Evolutionary conservation across 257 asterid genomes (phyloP).

Genomic region (Solanum neorickii): DNA sequence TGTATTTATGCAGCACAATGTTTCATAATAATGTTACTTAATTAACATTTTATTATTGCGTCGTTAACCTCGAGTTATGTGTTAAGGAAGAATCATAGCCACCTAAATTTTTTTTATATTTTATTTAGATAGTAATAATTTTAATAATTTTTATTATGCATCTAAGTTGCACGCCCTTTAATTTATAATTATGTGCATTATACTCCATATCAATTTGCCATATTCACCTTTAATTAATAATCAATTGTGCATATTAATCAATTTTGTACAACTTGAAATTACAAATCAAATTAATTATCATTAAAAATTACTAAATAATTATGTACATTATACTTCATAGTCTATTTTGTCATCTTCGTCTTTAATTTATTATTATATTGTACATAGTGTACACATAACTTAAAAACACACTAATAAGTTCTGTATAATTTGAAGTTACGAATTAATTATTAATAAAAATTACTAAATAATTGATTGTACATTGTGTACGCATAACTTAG

Average conservation of each 20-base stretch:
- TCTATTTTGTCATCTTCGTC: neutral
- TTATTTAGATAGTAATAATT: neutral
- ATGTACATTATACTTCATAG: neutral
- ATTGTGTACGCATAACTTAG: neutral
- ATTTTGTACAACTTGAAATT: neutral
- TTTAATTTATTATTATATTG: neutral
- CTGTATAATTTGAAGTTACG: neutral
- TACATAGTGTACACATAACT: neutral
- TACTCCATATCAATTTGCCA: neutral
- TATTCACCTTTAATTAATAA: neutral
- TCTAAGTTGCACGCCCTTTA: neutral
- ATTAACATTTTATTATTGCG: neutral
- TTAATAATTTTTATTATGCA: neutral
- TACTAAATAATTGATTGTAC: neutral
- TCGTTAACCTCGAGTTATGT: conserved; percentile 7
- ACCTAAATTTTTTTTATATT: neutral
- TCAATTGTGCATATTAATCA: neutral
- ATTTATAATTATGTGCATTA: neutral
- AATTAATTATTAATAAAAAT: neutral
- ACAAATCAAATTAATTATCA: neutral
- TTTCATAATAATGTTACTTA: neutral
- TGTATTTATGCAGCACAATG: neutral
- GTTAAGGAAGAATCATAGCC: neutral
- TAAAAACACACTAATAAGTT: neutral
- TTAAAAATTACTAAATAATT: neutral